Evolutionary conservation across 169 alveolate genomes (phyloP).

Genomic region (Babesia caballi): DNA sequence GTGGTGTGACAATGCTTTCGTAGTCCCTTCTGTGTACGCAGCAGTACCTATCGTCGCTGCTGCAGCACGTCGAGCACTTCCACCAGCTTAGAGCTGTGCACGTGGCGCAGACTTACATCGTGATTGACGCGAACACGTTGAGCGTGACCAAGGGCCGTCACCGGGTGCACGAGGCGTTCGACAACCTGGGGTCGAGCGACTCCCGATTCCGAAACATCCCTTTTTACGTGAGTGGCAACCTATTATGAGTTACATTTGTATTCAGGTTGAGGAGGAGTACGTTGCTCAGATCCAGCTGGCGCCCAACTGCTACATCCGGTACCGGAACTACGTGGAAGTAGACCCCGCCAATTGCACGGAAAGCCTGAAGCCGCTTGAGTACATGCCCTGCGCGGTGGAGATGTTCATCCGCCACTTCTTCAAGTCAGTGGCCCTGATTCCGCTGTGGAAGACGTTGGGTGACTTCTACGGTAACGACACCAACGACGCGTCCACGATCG

Average conservation of each 20-base stretch:
- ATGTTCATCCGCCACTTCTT: constrained; percentile 65
- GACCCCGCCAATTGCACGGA: constrained; percentile 70
- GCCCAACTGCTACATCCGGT: constrained; percentile 66
- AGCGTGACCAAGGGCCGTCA: constrained; percentile 72
- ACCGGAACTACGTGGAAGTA: constrained; percentile 71
- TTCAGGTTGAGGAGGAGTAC: constrained; percentile 66
- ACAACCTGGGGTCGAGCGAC: constrained; percentile 57
- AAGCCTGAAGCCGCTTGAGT: constrained; percentile 67
- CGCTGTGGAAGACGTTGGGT: constrained; percentile 40
- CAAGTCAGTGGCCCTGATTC: constrained; percentile 36
- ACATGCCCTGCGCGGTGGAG: constrained; percentile 71
- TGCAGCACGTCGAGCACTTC: constrained; percentile 54
- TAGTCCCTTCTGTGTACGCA: constrained; percentile 49
- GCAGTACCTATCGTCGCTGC: constrained; percentile 58
- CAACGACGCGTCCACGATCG: constrained; percentile 12
- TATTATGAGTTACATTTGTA: too few relatives aligned
- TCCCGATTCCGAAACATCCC: constrained; percentile 74
- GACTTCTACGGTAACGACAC: constrained; percentile 12
- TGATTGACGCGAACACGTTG: constrained; percentile 64
- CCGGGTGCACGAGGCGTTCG: constrained; percentile 63
- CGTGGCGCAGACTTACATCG: constrained; percentile 67
- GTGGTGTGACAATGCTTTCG: too few relatives aligned
- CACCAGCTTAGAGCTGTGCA: constrained; percentile 64
- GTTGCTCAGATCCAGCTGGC: constrained; percentile 75
- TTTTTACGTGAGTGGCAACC: constrained; percentile 61